Evolutionary conservation across 257 asterid species (phyloP).

Genomic region (Linaria vulgaris): DNA sequence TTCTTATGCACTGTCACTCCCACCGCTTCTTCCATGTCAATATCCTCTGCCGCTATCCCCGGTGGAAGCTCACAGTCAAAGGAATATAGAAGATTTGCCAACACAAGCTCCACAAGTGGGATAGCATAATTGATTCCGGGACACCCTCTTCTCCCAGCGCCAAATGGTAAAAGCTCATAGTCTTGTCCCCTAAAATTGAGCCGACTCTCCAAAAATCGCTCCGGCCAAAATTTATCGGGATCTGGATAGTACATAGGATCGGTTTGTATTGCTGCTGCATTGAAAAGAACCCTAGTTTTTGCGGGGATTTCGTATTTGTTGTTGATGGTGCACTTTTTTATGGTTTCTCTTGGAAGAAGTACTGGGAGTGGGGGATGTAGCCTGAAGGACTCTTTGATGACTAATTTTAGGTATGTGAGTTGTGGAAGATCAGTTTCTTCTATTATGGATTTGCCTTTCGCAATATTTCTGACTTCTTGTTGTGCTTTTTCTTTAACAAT

Average conservation of each 20-base stretch:
- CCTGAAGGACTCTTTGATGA: conserved; percentile 35
- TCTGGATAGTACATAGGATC: conserved; percentile 39
- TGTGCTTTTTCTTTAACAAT: conserved; percentile 20
- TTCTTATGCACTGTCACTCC: conserved; percentile 51
- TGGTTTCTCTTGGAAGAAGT: conserved; percentile 36
- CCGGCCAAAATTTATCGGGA: conserved; percentile 39
- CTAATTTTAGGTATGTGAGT: conserved; percentile 32
- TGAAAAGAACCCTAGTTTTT: conserved; percentile 38
- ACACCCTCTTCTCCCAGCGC: conserved; percentile 53
- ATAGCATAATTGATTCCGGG: conserved; percentile 46
- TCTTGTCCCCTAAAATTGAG: conserved; percentile 41
- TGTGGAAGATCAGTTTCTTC: conserved; percentile 31
- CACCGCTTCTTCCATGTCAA: conserved; percentile 49
- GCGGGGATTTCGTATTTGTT: conserved; percentile 32
- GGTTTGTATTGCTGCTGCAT: conserved; percentile 27
- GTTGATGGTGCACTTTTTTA: conserved; percentile 21
- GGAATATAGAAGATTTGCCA: conserved; percentile 42
- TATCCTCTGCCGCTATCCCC: conserved; percentile 29
- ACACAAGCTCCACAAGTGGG: conserved; percentile 41
- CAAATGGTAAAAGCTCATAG: conserved; percentile 52
- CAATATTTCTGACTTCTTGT: conserved; percentile 24
- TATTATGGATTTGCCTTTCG: conserved; percentile 21
- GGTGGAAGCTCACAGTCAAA: conserved; percentile 46
- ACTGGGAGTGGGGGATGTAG: conserved; percentile 42
- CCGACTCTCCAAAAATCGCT: conserved; percentile 33